Base-by-base conservation (phyloP, 129 eudicot species). In the Escallonia rubra region DNA sequence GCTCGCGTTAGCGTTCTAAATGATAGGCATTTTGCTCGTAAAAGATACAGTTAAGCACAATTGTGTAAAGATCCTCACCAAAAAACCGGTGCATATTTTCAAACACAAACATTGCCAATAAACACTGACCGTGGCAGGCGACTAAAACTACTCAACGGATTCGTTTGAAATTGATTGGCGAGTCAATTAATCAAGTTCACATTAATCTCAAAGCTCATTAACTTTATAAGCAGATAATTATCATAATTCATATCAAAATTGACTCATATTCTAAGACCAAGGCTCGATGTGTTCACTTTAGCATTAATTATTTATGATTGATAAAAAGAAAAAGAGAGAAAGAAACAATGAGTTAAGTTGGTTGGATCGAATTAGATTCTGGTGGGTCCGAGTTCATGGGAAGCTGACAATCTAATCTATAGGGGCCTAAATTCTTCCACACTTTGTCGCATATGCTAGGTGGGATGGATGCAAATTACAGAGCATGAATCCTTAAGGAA, bases 391-490 rank as follows among this genome's bases (percentile, higher is more conserved):
- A 38, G 44, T 40, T 13, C 13, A 10, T 13, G 5, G 40, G 6
- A 34, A 61, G 47, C 42, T 49, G 49, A 61, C 66, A 61, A 59
- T 6, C 10, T 38, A 59, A 10, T 15, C 41, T 59, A 5, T 8
- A 23, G 0, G 38, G 54, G 53, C 34, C 71, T 55, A 73, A 65
- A 73, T 57, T 57, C 38, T 42, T 57, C 56, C 10, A 15, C 38
- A 3, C n/a, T 64, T 65, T 65, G 59, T 57, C 55, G 13, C 11
- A 65, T 57, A 51, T 65, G 78, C 72, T 45, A 74, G 66, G 71
- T 57, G 64, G 72, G 59, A 60, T 71, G 75, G 14, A 71, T 39
- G 49, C 74, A 46, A 44, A 23, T 47, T 40, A 52, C 41, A 38
- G 3, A 23, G 34, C 34, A 23, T n/a, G n/a, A n/a, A n/a, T n/a